These are phyloP conservation scores for Endoconidiophora laricicola DNA, from an alignment of 2,329 filamentous ascomycete species.

Conservation along the genomic window DNA sequence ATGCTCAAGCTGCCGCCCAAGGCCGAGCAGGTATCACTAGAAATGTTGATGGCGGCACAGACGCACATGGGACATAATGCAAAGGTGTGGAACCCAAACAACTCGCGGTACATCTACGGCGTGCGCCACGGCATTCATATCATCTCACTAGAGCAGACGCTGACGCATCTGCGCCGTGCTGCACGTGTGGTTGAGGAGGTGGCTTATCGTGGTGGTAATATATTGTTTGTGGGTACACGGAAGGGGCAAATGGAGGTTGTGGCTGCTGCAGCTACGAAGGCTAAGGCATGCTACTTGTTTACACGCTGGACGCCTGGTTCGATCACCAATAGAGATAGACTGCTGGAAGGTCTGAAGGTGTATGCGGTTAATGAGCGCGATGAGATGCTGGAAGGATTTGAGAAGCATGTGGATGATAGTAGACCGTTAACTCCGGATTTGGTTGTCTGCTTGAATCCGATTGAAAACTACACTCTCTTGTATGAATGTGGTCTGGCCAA, in stretches of 20 bases:
- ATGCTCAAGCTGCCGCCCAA: conserved; percentile 56
- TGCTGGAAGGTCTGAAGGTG: conserved; percentile 52
- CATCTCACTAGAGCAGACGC: conserved; percentile 78
- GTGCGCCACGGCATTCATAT: conserved; percentile 80
- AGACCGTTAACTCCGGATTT: conserved; percentile 68
- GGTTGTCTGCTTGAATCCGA: conserved; percentile 79
- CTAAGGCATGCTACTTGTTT: conserved; percentile 73
- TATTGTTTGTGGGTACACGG: conserved; percentile 82
- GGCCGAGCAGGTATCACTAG: conserved; percentile 70
- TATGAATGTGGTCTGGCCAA: conserved; percentile 80
- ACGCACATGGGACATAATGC: conserved; percentile 82
- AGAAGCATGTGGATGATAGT: conserved; percentile 44
- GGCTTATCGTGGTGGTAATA: conserved; percentile 61
- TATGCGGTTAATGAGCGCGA: conserved; percentile 69
- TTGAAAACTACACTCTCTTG: conserved; percentile 80
- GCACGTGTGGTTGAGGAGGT: conserved; percentile 87
- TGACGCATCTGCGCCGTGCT: conserved; percentile 76
- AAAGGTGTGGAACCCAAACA: conserved; percentile 85
- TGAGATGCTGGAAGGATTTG: conserved; percentile 40
- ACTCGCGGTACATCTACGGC: conserved; percentile 87
- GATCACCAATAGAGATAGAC: conserved; percentile 85
- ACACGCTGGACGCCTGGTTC: conserved; percentile 82
- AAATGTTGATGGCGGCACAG: conserved; percentile 76
- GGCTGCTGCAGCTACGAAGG: conserved; percentile 61
- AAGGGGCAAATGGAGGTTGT: conserved; percentile 67